Conservation (phyloP, 768 basidiomycete species). For the Naganishia antarctica region DNA sequence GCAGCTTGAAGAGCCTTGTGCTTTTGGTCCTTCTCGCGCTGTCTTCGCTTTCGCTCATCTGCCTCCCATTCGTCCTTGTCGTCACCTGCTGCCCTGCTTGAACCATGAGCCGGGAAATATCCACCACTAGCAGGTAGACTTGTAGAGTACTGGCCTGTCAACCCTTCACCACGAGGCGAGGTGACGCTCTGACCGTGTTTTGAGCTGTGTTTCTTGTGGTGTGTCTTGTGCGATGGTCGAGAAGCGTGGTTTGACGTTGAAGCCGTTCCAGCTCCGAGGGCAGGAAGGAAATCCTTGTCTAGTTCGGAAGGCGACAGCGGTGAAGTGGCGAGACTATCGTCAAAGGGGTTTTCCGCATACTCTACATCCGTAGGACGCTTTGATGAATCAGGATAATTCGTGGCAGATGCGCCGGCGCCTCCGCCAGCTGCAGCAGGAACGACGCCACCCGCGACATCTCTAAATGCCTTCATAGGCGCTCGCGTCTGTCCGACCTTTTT, state of each 20-base stretch:
- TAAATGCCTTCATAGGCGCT: conserved; percentile 47
- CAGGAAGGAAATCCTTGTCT: neutral
- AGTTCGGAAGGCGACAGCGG: neutral
- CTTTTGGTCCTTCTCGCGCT: conserved; percentile 44
- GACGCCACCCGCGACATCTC: neutral
- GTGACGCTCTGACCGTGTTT: conserved; percentile 4
- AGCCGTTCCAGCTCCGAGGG: neutral
- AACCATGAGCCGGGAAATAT: conserved; percentile 33
- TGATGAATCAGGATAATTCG: neutral
- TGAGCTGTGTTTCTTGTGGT: conserved; percentile 18
- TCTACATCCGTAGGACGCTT: neutral
- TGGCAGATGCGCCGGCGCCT: neutral
- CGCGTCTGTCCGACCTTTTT: conserved; percentile 27
- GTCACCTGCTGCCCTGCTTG: conserved; percentile 1
- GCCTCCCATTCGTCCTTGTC: conserved; percentile 34
- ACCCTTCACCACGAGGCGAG: conserved; percentile 14
- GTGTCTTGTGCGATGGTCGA: conserved; percentile 10
- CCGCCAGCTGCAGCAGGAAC: neutral
- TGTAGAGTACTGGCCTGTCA: conserved; percentile 39
- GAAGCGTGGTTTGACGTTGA: neutral
- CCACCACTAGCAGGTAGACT: conserved; percentile 47
- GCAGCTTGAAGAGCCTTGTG: conserved; percentile 46
- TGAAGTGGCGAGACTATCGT: neutral
- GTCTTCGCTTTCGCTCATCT: conserved; percentile 38
- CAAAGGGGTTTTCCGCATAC: conserved; percentile 4